Conservation (phyloP, 2,329 filamentous ascomycete genomes). For the Fusarium sp. region DNA sequence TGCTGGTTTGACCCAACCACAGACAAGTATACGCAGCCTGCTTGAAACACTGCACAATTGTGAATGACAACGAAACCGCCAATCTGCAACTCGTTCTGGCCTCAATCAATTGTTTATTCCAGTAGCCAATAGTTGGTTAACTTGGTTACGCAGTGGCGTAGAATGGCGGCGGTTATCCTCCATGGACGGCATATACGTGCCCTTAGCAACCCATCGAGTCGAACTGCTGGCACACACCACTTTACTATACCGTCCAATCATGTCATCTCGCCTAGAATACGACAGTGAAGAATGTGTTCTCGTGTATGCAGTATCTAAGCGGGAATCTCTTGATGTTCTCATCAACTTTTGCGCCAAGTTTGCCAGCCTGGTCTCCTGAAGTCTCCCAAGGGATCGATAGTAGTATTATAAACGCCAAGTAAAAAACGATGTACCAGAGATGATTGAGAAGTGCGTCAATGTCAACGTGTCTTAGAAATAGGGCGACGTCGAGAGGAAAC, state of each 20-base stretch:
- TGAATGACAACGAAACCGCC: background rate
- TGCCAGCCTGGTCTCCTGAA: background rate
- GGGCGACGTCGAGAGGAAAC: background rate
- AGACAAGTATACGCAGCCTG: background rate
- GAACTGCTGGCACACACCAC: background rate
- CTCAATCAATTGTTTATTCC: background rate
- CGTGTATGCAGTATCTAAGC: background rate
- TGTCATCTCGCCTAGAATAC: background rate
- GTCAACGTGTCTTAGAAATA: background rate
- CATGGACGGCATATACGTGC: background rate
- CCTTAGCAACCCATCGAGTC: background rate
- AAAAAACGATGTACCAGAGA: background rate
- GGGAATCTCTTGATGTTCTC: background rate
- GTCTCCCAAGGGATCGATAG: background rate
- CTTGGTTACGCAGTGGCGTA: background rate
- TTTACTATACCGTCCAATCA: background rate
- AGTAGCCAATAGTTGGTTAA: background rate
- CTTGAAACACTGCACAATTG: background rate
- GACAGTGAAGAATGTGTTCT: background rate
- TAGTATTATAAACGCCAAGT: background rate
- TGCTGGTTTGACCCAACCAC: background rate
- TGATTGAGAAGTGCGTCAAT: background rate
- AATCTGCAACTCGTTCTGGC: background rate
- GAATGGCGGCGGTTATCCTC: background rate
- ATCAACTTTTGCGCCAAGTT: background rate